These are phyloP conservation scores for Sclerotinia minor DNA, from an alignment of 2,329 filamentous ascomycete species.

Conservation along the genomic window DNA sequence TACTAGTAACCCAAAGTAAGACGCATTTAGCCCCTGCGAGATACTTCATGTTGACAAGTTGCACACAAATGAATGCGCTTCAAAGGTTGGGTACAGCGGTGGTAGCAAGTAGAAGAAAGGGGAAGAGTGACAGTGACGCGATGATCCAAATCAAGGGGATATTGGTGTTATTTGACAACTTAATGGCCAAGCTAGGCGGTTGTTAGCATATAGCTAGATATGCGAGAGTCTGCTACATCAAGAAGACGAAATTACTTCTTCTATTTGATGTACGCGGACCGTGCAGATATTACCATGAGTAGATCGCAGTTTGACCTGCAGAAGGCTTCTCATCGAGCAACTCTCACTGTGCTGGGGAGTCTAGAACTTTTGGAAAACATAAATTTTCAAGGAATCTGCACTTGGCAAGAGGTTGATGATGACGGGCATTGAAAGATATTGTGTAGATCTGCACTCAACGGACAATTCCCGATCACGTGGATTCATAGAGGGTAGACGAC, in stretches of 20 bases:
- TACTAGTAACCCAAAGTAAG: not conserved
- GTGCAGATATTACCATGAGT: conserved; percentile 3
- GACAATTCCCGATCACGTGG: not conserved
- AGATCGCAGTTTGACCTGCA: not conserved
- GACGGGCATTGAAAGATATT: not conserved
- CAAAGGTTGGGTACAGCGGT: not conserved
- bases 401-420: not conserved
- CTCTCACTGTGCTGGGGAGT: not conserved
- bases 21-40: not conserved
- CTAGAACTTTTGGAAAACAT: not conserved
- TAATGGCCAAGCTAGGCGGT: not conserved
- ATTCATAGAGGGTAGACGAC: not conserved
- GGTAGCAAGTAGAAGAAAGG: no score
- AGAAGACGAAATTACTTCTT: not conserved
- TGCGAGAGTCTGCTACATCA: not conserved
- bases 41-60: not conserved
- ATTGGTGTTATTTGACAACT: not conserved
- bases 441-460: not conserved
- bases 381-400: not conserved
- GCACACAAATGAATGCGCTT: no score
- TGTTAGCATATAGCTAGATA: not conserved
- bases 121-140: not conserved
- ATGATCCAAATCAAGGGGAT: not conserved
- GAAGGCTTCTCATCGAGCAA: not conserved
- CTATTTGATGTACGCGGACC: not conserved